phyloP scores from a whole-genome alignment of 768 basidiomycete species.

The Fomitopsis pulvina region DNA sequence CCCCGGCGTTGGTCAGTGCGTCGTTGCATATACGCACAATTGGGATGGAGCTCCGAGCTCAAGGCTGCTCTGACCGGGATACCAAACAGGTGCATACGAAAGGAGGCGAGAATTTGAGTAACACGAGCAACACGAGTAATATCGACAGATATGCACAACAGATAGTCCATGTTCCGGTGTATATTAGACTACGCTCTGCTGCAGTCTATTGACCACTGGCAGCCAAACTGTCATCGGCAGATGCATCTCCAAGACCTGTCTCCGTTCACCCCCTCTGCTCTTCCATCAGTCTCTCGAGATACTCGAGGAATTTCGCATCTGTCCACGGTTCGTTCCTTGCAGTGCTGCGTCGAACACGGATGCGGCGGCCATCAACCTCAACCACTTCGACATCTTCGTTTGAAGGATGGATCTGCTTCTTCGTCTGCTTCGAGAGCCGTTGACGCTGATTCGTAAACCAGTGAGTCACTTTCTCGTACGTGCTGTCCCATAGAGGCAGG shows the following conservation, averaged over 20 bases:
- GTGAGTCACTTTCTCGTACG: background rate
- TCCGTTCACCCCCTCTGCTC: background rate
- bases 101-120: no score
- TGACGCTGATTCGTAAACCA: constrained; percentile 1
- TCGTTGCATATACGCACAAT: no score
- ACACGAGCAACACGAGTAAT: background rate
- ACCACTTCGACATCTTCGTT: background rate
- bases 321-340: background rate
- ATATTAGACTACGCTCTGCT: background rate
- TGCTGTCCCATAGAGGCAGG: background rate
- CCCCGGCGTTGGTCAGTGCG: no score
- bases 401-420: no score
- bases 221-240: background rate
- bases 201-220: background rate
- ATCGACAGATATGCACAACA: background rate
- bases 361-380: background rate
- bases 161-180: background rate
- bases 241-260: background rate
- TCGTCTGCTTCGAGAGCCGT: no score
- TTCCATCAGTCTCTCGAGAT: background rate
- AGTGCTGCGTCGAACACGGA: background rate
- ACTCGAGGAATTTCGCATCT: background rate
- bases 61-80: no score
- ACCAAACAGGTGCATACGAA: no score
- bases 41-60: no score